Base-by-base conservation (phyloP, 192 early-diverging fungal species). In the Umbelopsis isabellina region DNA sequence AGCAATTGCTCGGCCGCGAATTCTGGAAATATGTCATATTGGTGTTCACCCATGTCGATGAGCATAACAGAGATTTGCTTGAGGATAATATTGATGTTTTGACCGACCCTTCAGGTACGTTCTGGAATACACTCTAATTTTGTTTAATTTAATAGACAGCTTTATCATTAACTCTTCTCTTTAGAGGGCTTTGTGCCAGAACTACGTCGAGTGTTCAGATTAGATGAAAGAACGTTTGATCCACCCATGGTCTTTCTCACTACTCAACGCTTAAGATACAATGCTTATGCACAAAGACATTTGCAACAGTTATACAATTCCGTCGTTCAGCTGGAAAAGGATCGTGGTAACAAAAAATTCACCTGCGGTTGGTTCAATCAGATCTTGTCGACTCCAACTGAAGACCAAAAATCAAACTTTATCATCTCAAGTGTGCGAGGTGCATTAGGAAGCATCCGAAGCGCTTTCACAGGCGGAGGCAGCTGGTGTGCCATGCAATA, bases 11-110 rank as follows among this genome's bases (percentile, higher is more conserved):
- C 33, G 84, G 84, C 46, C 73, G 74, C 25, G 77, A 83, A 21
- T 85, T 85, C 45, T 85, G 84, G 84, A 83, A 83, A 55, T 83
- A 82, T 73, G 82, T 83, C 0, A 76, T 83, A 10, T 74, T 85
- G 67, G 84, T 85, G 35, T 85, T 85, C 68, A 85, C 84, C 4
- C 82, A 83, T 72, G 81, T 81, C 13, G 84, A 85, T 51, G 84
- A 83, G 37, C 79, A 83, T 49, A 70, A 72, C 30, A 50, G 73
- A 4, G 84, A 85, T 65, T 75, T 78, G 41, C 68, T 85, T 11
- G 80, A 79, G 13, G 78, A 75, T 1, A 82, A 83, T 55, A 82
- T 82, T 52, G 80, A 83, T n/a, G 80, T 74, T 0, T 49, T 83
- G 45, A 75, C 64, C 15, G 78, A 83, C 49, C 80, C 78, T 13